Evolutionary conservation across 768 basidiomycete species (phyloP).

Genomic region (Pisolithus tinctorius): DNA sequence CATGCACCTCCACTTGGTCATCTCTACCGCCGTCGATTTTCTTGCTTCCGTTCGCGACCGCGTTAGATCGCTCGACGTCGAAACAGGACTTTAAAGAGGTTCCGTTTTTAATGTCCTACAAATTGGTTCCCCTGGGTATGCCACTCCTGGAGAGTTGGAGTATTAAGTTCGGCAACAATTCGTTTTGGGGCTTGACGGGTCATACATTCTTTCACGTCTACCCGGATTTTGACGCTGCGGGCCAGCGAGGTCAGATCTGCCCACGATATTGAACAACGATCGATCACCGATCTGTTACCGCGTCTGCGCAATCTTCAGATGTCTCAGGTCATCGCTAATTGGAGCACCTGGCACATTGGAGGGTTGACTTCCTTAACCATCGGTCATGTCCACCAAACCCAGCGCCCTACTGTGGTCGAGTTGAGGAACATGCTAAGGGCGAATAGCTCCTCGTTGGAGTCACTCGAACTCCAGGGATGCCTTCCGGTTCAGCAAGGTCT

Average conservation of each 20-base stretch:
- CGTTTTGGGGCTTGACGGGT: background rate
- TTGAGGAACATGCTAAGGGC: background rate
- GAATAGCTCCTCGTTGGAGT: slow-evolving; percentile 3
- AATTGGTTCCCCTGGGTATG: background rate
- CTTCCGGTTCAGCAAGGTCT: background rate
- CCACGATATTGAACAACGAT: background rate
- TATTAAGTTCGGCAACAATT: background rate
- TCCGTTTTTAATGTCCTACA: background rate
- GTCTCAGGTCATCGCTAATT: background rate
- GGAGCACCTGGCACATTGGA: slow-evolving; percentile 3
- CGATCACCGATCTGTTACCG: background rate
- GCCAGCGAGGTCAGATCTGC: background rate
- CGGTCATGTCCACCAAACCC: background rate
- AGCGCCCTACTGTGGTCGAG: background rate
- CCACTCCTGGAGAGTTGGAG: slow-evolving; percentile 3
- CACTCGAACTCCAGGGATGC: slow-evolving; percentile 2
- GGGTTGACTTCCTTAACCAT: slow-evolving; percentile 5
- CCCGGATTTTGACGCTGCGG: slow-evolving; percentile 1
- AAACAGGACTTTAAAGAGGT: background rate
- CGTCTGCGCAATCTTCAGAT: background rate
- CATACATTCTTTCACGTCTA: background rate
- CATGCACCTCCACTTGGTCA: background rate
- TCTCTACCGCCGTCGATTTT: background rate
- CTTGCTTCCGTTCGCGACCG: background rate
- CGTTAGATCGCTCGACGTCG: slow-evolving; percentile 3